Evolutionary conservation across 768 basidiomycete genomes (phyloP).

Genomic region (Psilocybe cyanescens): DNA sequence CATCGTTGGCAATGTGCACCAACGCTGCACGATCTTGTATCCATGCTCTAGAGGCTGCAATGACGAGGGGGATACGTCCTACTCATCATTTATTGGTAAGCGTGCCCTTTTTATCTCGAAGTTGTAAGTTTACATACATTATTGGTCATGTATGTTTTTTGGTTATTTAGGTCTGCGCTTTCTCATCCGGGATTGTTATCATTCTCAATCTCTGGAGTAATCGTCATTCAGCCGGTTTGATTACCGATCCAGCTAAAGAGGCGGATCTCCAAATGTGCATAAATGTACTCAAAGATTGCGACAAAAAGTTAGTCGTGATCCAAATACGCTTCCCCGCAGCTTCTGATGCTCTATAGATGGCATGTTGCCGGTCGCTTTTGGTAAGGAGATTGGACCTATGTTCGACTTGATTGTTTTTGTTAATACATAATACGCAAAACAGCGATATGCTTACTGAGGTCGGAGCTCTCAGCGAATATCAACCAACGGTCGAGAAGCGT

Average conservation of each 20-base stretch:
- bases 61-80: slow-evolving; percentile 27
- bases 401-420: background rate
- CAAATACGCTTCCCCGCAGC: too few relatives aligned
- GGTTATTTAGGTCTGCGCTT: slow-evolving; percentile 33
- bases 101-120: too few relatives aligned
- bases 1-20: slow-evolving; percentile 69
- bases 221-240: slow-evolving; percentile 36
- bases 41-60: slow-evolving; percentile 63
- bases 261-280: slow-evolving; percentile 58
- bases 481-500: background rate
- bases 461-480: slow-evolving; percentile 53
- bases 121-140: too few relatives aligned
- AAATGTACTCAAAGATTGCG: slow-evolving; percentile 41
- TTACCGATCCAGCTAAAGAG: slow-evolving; percentile 43
- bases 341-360: slow-evolving; percentile 27
- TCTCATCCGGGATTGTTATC: slow-evolving; percentile 52
- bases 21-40: slow-evolving; percentile 74
- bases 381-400: background rate
- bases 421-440: background rate
- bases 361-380: slow-evolving; percentile 36
- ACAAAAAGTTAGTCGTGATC: slow-evolving; percentile 32
- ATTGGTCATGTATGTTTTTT: background rate
- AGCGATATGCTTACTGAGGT: slow-evolving; percentile 68
- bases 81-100: slow-evolving; percentile 16
- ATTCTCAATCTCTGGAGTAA: slow-evolving; percentile 61